These are phyloP conservation scores for Fusarium secorum DNA, from an alignment of 2,329 filamentous ascomycete species.

Conservation along the genomic window DNA sequence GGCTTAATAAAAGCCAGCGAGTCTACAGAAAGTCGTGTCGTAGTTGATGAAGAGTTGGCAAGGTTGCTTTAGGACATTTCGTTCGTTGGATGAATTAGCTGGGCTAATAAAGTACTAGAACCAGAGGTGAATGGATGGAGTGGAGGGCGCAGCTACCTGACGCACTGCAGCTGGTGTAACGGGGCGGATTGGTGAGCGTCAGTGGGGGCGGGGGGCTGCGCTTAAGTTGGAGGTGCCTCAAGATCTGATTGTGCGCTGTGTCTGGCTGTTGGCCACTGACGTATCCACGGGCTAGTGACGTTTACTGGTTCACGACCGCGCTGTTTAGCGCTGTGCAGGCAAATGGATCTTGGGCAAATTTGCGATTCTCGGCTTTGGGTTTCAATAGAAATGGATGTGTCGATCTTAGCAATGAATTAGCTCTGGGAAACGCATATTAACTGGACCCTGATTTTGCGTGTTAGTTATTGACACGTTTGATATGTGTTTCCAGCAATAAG, in stretches of 20 bases:
- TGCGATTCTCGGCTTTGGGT: conserved; percentile 2
- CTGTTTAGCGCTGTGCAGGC: conserved; percentile 25
- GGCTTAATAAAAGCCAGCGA: conserved; percentile 9
- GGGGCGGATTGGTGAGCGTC: conserved; percentile 17
- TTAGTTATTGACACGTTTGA: not conserved
- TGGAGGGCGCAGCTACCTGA: conserved; percentile 4
- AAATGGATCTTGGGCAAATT: conserved; percentile 8
- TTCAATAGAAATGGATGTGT: not conserved
- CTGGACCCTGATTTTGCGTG: not conserved
- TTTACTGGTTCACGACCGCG: conserved; percentile 23
- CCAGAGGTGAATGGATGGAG: not conserved
- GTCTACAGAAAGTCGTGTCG: conserved; percentile 29
- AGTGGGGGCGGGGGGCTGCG: conserved; percentile 32
- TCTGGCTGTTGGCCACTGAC: conserved; percentile 32
- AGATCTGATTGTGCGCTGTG: conserved; percentile 6
- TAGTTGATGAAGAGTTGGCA: conserved; percentile 33
- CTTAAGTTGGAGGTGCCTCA: conserved; percentile 16
- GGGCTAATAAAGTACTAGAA: not conserved
- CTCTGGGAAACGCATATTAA: not conserved
- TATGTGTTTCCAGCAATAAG: not conserved
- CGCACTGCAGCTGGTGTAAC: not conserved
- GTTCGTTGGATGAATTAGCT: conserved; percentile 21
- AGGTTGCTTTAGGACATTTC: conserved; percentile 14
- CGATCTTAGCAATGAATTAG: conserved; percentile 3
- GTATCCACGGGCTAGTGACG: conserved; percentile 22